Conservation (phyloP, 106 monocot genomes). For the Dendrobium huoshanense region DNA sequence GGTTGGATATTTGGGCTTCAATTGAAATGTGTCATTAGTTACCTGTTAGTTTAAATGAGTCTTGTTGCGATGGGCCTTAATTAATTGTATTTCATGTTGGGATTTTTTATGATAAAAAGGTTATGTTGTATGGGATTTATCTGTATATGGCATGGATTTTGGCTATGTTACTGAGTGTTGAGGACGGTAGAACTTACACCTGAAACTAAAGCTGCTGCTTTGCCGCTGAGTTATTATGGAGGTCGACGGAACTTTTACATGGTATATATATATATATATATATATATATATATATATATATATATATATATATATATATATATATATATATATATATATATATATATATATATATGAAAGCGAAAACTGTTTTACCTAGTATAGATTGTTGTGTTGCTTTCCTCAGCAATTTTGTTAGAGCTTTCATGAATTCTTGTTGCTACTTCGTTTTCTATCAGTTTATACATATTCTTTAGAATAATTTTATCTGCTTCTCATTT, state of each 20-base stretch:
- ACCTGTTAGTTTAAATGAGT: neutral
- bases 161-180: neutral
- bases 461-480: no score
- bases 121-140: neutral
- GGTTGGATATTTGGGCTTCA: neutral
- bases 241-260: neutral
- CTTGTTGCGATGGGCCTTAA: neutral
- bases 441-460: no score
- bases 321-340: no score
- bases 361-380: neutral
- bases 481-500: neutral
- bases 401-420: neutral
- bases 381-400: neutral
- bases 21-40: neutral
- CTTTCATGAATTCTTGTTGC: neutral
- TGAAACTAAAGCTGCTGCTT: neutral
- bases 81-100: neutral
- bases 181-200: neutral
- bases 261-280: no score
- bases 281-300: no score
- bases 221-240: neutral
- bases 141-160: neutral
- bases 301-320: no score
- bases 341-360: neutral
- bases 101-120: neutral